Evolutionary conservation across 352 stramenopile genomes (phyloP).

Genomic region (Phytopythium ostracodes): DNA sequence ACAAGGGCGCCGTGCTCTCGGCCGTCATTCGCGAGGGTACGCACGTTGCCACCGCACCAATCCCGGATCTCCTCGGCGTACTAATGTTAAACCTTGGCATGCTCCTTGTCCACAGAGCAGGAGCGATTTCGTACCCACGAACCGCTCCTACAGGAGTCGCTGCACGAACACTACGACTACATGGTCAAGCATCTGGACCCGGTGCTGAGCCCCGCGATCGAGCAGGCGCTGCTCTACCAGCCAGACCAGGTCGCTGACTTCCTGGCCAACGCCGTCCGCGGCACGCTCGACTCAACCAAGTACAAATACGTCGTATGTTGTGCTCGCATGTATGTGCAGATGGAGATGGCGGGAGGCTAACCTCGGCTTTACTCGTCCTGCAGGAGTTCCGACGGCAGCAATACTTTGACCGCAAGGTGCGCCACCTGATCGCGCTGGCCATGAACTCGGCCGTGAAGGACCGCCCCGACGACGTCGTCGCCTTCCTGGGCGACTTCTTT

Average conservation of each 20-base stretch:
- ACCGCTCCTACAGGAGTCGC: conserved; percentile 32
- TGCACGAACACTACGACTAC: conserved; percentile 69
- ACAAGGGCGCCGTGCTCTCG: conserved; percentile 46
- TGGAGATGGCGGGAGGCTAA: background rate
- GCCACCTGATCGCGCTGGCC: conserved; percentile 54
- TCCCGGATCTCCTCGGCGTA: too few relatives aligned
- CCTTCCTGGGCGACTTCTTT: conserved; percentile 68
- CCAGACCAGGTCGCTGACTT: conserved; percentile 72
- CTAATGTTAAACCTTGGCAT: background rate
- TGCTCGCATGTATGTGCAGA: background rate
- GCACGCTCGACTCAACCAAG: conserved; percentile 64
- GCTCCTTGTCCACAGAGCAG: conserved; percentile 39
- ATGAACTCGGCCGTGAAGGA: conserved; percentile 65
- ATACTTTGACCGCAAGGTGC: conserved; percentile 79
- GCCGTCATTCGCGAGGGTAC: conserved; percentile 52
- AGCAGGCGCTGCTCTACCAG: conserved; percentile 70
- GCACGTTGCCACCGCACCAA: background rate
- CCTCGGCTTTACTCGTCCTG: background rate
- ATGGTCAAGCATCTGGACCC: conserved; percentile 65
- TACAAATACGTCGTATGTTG: conserved; percentile 69
- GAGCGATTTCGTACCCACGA: conserved; percentile 53
- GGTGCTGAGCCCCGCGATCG: conserved; percentile 52
- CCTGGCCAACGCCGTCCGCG: conserved; percentile 55
- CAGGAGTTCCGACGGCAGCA: conserved; percentile 64
- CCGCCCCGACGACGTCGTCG: conserved; percentile 38